These are phyloP conservation scores for Lobulomyces angularis DNA, from an alignment of 192 early-diverging fungal genomes.

Conservation along the genomic window DNA sequence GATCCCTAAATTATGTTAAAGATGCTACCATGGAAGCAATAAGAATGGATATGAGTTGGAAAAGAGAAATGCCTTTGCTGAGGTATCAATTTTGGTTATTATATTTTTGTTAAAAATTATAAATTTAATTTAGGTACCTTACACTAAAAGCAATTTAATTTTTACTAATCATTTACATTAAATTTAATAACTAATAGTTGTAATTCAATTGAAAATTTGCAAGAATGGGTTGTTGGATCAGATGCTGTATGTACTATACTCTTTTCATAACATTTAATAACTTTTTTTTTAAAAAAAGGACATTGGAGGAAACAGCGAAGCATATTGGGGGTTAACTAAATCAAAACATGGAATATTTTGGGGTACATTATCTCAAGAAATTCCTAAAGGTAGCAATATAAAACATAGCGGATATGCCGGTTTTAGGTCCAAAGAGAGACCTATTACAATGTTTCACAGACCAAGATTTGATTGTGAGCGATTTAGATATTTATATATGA, in stretches of 20 bases:
- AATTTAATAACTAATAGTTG: no score
- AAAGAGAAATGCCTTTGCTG: conserved; percentile 59
- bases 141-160: no score
- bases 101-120: no score
- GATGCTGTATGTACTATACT: conserved; percentile 47
- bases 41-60: conserved; percentile 32
- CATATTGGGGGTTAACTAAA: conserved; percentile 58
- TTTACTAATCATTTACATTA: no score
- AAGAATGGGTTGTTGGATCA: conserved; percentile 68
- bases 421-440: conserved; percentile 60
- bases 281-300: no score
- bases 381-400: conserved; percentile 59
- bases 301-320: conserved; percentile 68
- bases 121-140: no score
- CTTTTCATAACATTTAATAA: background rate
- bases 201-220: conserved; percentile 46
- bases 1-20: conserved; percentile 17
- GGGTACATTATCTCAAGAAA: conserved; percentile 66
- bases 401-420: conserved; percentile 86
- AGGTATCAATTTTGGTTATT: no score
- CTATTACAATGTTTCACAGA: conserved; percentile 57
- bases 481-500: conserved; percentile 71
- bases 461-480: conserved; percentile 73
- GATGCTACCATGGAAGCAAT: conserved; percentile 17
- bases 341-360: conserved; percentile 53